These are phyloP conservation scores for Drechslerella coelobrocha DNA, from an alignment of 2,329 filamentous ascomycete species.

Conservation along the genomic window DNA sequence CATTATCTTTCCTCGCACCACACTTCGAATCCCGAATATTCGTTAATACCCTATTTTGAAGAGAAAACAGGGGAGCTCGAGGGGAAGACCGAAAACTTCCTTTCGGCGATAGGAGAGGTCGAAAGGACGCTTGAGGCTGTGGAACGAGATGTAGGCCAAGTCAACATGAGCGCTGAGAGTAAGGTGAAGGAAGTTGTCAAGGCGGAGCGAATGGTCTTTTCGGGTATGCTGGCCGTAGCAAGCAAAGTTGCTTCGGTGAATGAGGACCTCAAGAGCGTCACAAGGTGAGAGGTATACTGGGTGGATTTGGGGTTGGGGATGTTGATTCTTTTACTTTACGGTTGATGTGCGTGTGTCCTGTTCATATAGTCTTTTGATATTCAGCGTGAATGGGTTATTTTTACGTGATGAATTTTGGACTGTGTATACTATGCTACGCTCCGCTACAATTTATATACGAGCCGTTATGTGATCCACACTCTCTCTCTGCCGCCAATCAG, in stretches of 20 bases:
- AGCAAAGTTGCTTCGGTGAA: slow-evolving; percentile 43
- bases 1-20: slow-evolving; percentile 54
- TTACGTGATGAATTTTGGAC: no score
- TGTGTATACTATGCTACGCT: no score
- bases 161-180: slow-evolving; percentile 58
- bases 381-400: no score
- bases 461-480: no score
- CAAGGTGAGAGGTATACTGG: slow-evolving; percentile 11
- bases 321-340: neutral
- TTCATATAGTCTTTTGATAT: no score
- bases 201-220: slow-evolving; percentile 46
- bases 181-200: slow-evolving; percentile 61
- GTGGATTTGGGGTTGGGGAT: neutral
- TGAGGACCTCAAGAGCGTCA: slow-evolving; percentile 38
- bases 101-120: slow-evolving; percentile 62
- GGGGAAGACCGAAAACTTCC: slow-evolving; percentile 60
- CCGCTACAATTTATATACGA: neutral
- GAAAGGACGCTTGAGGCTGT: slow-evolving; percentile 63
- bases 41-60: slow-evolving; percentile 63
- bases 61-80: slow-evolving; percentile 62
- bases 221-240: slow-evolving; percentile 45
- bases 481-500: no score
- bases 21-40: slow-evolving; percentile 53
- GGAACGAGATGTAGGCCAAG: slow-evolving; percentile 59
- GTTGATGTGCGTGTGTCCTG: neutral